phyloP scores from a whole-genome alignment of 2,329 filamentous ascomycete species.

The Lachnellula subtilissima region DNA sequence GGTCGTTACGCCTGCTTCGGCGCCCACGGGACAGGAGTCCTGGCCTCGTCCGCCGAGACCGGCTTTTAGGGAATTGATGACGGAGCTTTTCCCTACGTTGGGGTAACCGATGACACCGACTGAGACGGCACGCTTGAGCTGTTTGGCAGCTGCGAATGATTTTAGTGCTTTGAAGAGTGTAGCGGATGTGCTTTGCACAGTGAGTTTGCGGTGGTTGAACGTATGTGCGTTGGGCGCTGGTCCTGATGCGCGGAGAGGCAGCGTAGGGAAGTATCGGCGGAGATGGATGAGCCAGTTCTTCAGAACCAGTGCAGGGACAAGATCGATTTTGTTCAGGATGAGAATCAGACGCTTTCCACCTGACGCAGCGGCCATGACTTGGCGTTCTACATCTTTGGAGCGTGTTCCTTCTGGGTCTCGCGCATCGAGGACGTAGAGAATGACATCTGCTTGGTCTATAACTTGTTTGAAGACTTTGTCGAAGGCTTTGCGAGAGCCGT shows the following conservation, averaged over 20 bases:
- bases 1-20: conserved; percentile 89
- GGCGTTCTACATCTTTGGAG: conserved; percentile 84
- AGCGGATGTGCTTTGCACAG: conserved; percentile 77
- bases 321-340: conserved; percentile 92
- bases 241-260: conserved; percentile 80
- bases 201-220: conserved; percentile 88
- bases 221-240: conserved; percentile 80
- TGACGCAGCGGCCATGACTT: conserved; percentile 81
- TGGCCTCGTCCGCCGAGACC: conserved; percentile 63
- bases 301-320: conserved; percentile 76
- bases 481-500: conserved; percentile 77
- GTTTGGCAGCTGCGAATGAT: conserved; percentile 75
- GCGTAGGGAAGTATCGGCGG: conserved; percentile 83
- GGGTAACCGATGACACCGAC: conserved; percentile 94
- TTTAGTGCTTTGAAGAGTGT: conserved; percentile 87
- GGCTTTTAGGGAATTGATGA: conserved; percentile 87
- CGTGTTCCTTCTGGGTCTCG: conserved; percentile 87
- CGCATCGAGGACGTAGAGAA: conserved; percentile 90
- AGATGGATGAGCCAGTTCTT: conserved; percentile 82
- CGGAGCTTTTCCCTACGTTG: conserved; percentile 93
- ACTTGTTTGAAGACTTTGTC: conserved; percentile 97
- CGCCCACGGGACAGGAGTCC: conserved; percentile 74
- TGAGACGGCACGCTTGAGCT: conserved; percentile 83
- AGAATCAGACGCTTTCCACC: conserved; percentile 86
- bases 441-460: conserved; percentile 80